phyloP scores from a whole-genome alignment of 2,329 filamentous ascomycete genomes.

The Septoria linicola region DNA sequence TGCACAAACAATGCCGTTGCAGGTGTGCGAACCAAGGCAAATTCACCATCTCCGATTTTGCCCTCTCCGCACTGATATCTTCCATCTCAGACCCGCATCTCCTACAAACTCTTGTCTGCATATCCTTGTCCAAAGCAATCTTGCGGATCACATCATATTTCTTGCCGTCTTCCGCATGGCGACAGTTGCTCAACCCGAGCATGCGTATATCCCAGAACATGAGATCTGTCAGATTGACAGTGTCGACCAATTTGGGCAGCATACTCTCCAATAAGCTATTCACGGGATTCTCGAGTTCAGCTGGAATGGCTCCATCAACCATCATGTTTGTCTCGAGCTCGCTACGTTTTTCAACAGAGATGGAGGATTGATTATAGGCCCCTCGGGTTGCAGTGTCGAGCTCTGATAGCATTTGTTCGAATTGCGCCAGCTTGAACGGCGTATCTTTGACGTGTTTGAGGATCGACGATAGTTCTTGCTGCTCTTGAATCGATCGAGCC shows the following conservation, averaged over 20 bases:
- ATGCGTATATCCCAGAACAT: constrained; percentile 72
- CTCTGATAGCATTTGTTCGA: constrained; percentile 53
- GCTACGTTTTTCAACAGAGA: constrained; percentile 48
- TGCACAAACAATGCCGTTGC: constrained; percentile 36
- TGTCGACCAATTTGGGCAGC: constrained; percentile 57
- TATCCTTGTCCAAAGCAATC: constrained; percentile 33
- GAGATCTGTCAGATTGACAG: constrained; percentile 64
- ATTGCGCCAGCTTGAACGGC: constrained; percentile 47
- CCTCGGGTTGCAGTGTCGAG: constrained; percentile 65
- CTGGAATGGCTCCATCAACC: constrained; percentile 53
- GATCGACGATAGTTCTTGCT: constrained; percentile 51
- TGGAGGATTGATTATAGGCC: constrained; percentile 52
- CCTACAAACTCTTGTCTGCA: constrained; percentile 40
- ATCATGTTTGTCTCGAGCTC: constrained; percentile 55
- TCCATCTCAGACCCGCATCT: constrained; percentile 50
- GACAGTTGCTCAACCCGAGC: constrained; percentile 50
- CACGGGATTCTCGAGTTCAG: constrained; percentile 51
- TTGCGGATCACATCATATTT: constrained; percentile 57
- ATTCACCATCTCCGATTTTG: constrained; percentile 24
- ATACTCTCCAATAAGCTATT: constrained; percentile 49
- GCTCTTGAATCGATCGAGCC: constrained; percentile 54
- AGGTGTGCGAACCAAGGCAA: constrained; percentile 33
- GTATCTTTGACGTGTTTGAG: constrained; percentile 52
- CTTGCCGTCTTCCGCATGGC: constrained; percentile 44
- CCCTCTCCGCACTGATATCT: constrained; percentile 39